A percentile compares a stretch with the other conserved stretches of the same genome.
Conservation (phyloP, 78 protist genomes). For the Chrysochromulina parva region DNA sequence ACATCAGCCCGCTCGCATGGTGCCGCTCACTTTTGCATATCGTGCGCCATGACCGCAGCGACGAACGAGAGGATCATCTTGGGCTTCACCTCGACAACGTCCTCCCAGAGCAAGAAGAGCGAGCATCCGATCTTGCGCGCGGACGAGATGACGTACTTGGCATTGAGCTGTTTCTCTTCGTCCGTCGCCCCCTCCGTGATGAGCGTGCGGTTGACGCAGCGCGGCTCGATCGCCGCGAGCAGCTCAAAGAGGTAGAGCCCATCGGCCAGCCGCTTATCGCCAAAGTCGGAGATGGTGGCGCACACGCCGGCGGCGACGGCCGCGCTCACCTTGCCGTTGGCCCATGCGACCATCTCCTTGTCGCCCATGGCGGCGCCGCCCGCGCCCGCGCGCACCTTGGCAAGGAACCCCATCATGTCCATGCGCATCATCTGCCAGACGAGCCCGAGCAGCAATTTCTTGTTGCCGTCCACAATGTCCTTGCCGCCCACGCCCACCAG, state of each 20-base stretch:
- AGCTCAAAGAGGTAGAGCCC: slow-evolving; percentile 74
- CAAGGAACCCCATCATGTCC: slow-evolving; percentile 50
- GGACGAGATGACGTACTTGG: slow-evolving; percentile 60
- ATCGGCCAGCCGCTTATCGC: slow-evolving; percentile 59
- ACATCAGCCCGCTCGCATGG: too few species aligned
- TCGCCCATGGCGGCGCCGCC: slow-evolving; percentile 61
- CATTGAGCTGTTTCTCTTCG: not conserved
- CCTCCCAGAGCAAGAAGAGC: slow-evolving; percentile 87
- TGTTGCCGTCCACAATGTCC: slow-evolving; percentile 82
- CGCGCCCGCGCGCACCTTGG: not conserved
- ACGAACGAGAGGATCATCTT: slow-evolving; percentile 61
- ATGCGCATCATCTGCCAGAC: slow-evolving; percentile 88
- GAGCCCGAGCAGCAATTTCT: slow-evolving; percentile 74
- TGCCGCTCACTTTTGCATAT: too few species aligned
- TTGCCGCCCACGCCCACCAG: slow-evolving; percentile 83
- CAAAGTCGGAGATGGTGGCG: slow-evolving; percentile 50
- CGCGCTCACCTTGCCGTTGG: slow-evolving; percentile 16
- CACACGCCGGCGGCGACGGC: not conserved
- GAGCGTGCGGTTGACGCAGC: slow-evolving; percentile 57
- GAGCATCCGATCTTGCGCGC: slow-evolving; percentile 89
- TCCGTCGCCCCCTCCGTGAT: slow-evolving; percentile 38
- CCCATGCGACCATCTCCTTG: slow-evolving; percentile 57
- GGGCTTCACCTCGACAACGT: slow-evolving; percentile 79
- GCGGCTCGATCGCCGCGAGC: slow-evolving; percentile 76
- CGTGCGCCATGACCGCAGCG: not conserved